Evolutionary conservation across 805 yeast genomes (phyloP).

Genomic region (Schizosaccharomyces osmophilus): DNA sequence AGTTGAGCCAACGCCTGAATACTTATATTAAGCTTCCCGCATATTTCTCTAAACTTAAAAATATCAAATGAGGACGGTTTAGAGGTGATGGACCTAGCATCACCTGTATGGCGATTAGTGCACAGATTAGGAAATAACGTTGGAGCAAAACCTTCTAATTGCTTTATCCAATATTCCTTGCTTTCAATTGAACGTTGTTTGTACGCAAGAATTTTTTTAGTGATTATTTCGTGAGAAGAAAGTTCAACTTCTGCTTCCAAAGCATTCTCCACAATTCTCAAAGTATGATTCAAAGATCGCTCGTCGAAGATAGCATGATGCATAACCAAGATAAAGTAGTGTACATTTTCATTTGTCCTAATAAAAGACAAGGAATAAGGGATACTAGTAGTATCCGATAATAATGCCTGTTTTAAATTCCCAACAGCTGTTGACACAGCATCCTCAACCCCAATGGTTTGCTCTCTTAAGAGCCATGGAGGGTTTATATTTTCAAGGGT

Average conservation of each 20-base stretch:
- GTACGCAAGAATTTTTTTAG: background rate
- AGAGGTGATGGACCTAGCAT: too few species aligned
- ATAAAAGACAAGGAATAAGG: background rate
- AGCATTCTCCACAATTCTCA: background rate
- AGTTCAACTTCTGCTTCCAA: background rate
- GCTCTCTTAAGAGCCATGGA: background rate
- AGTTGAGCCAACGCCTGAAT: slow-evolving; percentile 7
- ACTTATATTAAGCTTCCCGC: background rate
- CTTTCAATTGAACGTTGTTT: background rate
- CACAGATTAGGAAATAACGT: background rate
- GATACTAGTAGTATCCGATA: background rate
- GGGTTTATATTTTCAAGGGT: background rate
- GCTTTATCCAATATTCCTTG: background rate
- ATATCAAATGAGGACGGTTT: background rate
- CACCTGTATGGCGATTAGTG: background rate
- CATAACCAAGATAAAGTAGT: background rate
- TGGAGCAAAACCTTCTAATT: background rate
- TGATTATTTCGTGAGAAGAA: background rate
- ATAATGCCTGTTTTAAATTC: background rate
- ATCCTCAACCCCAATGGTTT: background rate
- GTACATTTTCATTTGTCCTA: background rate
- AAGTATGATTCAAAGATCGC: background rate
- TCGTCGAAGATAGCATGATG: slow-evolving; percentile 10
- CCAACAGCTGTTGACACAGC: background rate
- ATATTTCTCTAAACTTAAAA: background rate